phyloP scores from a whole-genome alignment of 2,329 filamentous ascomycete genomes.

The Diaporthe vaccinii region DNA sequence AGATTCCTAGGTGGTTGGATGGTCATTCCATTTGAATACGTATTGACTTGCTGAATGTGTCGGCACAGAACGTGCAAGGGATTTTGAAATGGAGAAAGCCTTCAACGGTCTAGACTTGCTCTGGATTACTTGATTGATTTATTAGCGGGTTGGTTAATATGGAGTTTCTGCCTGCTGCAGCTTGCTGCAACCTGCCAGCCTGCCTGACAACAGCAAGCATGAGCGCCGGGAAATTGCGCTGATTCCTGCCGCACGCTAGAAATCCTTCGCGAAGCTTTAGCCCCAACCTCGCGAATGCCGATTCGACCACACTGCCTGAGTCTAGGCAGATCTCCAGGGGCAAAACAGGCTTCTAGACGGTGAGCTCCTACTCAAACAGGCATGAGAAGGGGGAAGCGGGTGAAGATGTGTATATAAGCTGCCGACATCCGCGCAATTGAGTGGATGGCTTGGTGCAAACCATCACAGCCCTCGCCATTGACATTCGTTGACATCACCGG shows the following conservation, averaged over 20 bases:
- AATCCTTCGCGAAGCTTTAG: constrained; percentile 14
- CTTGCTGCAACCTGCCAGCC: background rate
- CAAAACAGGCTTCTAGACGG: background rate
- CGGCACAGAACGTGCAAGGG: too few relatives aligned
- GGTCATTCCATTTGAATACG: background rate
- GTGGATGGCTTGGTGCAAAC: too few relatives aligned
- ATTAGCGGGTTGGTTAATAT: background rate
- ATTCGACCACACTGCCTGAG: background rate
- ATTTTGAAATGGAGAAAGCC: background rate
- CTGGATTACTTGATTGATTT: too few relatives aligned
- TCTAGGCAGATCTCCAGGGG: constrained; percentile 8
- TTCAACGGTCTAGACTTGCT: too few relatives aligned
- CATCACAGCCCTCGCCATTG: background rate
- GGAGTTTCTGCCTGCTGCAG: constrained; percentile 1
- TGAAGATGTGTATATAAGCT: background rate
- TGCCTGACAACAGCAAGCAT: background rate
- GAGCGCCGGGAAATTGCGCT: background rate
- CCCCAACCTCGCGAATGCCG: background rate
- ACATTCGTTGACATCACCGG: background rate
- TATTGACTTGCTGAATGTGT: too few relatives aligned
- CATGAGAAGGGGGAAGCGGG: background rate
- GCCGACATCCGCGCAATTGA: background rate
- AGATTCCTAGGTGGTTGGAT: background rate
- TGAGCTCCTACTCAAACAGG: background rate
- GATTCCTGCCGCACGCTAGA: background rate